Base-by-base conservation (phyloP, 257 asterid species). In the Jacaranda copaia region DNA sequence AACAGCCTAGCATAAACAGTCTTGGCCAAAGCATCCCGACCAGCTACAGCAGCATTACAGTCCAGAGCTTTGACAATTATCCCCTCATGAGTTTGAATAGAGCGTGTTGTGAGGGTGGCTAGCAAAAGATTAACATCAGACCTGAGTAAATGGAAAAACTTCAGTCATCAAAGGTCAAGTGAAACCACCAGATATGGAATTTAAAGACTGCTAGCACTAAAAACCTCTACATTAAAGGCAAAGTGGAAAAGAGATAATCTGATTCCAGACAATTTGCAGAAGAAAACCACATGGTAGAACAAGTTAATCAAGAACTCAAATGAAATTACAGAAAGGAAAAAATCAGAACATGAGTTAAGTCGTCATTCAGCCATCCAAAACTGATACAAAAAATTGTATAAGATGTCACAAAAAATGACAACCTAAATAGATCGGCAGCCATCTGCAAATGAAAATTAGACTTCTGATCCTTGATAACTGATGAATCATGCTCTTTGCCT, bases 11-110 rank as follows among this genome's bases (percentile, higher is more conserved):
- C 96, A 83, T 96, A 96, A 85, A 96, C 84, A 57, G 97, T 93
- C 84, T 96, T 96, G 9, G 98, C 99, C 88, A 96, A 85, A 80
- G 97, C 88, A 93, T 96, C 99, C 84, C 98, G 93, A 63, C 99
- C 98, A 68, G 97, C 91, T 59, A 84, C 88, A 73, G 99, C 97
- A 84, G 98, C 98, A 86, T 69, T 83, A 69, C 96, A 90, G 79
- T 96, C 99, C 78, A 96, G 91, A 75, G 94, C 91, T 85, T 89
- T 93, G 73, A 96, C 87, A 83, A 96, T 93, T 76, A 85, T 81
- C 63, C 99, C 98, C 86, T 96, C 99, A 48, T 70, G 87, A 70
- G 99, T 96, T 86, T 93, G 99, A 73, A 96, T 96, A 58, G 98
- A 93, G 19, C 96, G 94, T 6, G 97, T 89, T 76, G 96, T 90